Conservation (phyloP, 1,284 basidiomycete species). For the Ceratobasidium papillatum region DNA sequence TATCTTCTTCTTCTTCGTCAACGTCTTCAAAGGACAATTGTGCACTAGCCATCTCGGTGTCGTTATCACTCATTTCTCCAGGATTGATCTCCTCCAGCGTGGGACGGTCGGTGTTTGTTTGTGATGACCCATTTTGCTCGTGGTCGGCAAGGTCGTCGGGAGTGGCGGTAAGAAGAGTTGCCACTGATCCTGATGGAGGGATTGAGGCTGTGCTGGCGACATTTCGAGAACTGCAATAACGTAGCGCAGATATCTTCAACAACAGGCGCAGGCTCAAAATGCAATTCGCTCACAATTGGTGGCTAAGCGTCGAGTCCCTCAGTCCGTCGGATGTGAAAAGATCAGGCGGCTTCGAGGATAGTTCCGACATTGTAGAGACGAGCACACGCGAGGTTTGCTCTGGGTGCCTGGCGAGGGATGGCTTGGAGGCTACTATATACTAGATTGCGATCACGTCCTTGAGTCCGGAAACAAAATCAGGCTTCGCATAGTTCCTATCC, state of each 20-base stretch:
- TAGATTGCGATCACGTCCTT: too few relatives aligned
- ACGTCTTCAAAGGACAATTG: neutral
- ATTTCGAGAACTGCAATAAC: too few relatives aligned
- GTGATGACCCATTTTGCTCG: too few relatives aligned
- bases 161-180: too few relatives aligned
- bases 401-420: neutral
- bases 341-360: neutral
- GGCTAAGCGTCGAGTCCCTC: neutral
- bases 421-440: neutral
- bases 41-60: conserved; percentile 24
- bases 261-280: too few relatives aligned
- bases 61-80: neutral
- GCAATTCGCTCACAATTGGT: neutral
- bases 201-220: too few relatives aligned
- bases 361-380: neutral
- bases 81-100: neutral
- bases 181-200: too few relatives aligned
- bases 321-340: neutral
- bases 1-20: conserved; percentile 53
- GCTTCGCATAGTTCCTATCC: neutral
- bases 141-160: too few relatives aligned
- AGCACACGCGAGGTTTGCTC: neutral
- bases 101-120: neutral
- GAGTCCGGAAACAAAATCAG: neutral
- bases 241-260: too few relatives aligned